A percentile compares a stretch with the other conserved stretches of the same genome.
phyloP scores from a whole-genome alignment of 768 basidiomycete genomes.

The Arthromyces matolae region DNA sequence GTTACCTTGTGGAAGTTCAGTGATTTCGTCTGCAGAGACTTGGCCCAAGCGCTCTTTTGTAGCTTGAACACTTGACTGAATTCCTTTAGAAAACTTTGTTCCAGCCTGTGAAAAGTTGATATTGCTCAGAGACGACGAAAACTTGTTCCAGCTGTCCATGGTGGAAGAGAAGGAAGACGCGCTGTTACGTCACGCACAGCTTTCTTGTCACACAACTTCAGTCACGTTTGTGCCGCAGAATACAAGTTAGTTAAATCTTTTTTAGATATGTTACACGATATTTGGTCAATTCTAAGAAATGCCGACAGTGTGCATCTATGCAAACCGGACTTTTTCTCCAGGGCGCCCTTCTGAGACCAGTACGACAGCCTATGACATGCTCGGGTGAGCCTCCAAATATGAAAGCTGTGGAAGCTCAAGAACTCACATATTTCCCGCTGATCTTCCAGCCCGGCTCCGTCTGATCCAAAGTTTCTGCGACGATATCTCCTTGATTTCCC shows the following conservation, averaged over 20 bases:
- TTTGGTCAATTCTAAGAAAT: too few species aligned
- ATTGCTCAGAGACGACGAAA: constrained; percentile 56
- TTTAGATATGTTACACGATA: too few species aligned
- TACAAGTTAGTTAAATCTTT: too few species aligned
- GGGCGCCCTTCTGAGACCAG: constrained; percentile 85
- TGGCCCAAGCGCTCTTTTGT: constrained; percentile 87
- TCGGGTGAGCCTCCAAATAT: background rate
- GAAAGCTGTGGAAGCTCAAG: background rate
- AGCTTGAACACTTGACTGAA: constrained; percentile 80
- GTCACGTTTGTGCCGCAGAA: background rate
- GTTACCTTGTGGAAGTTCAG: constrained; percentile 90
- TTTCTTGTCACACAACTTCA: background rate
- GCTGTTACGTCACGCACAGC: constrained; percentile 2
- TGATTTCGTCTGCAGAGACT: constrained; percentile 88
- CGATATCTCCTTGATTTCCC: constrained; percentile 59
- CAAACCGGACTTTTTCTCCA: constrained; percentile 82
- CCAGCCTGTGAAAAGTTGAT: constrained; percentile 76
- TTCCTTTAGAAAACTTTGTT: constrained; percentile 71
- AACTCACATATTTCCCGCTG: constrained; percentile 89
- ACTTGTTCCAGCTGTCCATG: constrained; percentile 64
- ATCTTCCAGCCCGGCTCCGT: constrained; percentile 95
- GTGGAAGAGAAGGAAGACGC: constrained; percentile 23
- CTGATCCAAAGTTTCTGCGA: constrained; percentile 78
- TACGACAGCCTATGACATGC: constrained; percentile 67
- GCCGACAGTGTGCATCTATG: constrained; percentile 35